Evolutionary conservation across 2,329 filamentous ascomycete genomes (phyloP).

Genomic region (Xylariaceae sp.): DNA sequence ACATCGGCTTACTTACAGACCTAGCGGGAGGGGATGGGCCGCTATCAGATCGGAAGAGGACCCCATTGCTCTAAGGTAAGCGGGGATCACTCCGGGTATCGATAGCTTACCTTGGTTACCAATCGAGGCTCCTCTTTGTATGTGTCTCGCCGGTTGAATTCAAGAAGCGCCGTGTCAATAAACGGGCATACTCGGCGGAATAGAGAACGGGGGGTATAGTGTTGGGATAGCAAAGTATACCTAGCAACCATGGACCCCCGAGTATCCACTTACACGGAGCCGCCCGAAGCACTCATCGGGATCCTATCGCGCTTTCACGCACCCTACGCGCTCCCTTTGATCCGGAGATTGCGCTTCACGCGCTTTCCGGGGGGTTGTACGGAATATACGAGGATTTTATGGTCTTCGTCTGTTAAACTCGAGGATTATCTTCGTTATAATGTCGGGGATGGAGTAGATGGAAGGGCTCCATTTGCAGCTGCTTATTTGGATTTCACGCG

Average conservation of each 20-base stretch:
- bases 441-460: background rate
- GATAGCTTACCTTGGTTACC: too few species aligned
- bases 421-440: background rate
- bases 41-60: too few species aligned
- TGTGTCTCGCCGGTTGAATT: too few species aligned
- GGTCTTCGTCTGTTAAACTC: constrained; percentile 6
- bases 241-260: constrained; percentile 1
- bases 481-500: constrained; percentile 57
- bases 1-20: too few species aligned
- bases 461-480: constrained; percentile 41
- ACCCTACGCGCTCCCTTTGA: constrained; percentile 54
- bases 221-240: background rate
- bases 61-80: too few species aligned
- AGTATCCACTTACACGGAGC: constrained; percentile 27
- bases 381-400: constrained; percentile 39
- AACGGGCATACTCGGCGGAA: too few species aligned
- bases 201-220: background rate
- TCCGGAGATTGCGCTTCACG: constrained; percentile 58
- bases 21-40: too few species aligned
- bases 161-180: too few species aligned
- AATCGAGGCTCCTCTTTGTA: too few species aligned
- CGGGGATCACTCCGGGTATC: too few species aligned
- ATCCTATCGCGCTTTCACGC: constrained; percentile 45
- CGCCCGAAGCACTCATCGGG: constrained; percentile 36
- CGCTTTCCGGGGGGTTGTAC: constrained; percentile 38